These are phyloP conservation scores for Starmerella apicola DNA, from an alignment of 805 yeast species.

Conservation along the genomic window DNA sequence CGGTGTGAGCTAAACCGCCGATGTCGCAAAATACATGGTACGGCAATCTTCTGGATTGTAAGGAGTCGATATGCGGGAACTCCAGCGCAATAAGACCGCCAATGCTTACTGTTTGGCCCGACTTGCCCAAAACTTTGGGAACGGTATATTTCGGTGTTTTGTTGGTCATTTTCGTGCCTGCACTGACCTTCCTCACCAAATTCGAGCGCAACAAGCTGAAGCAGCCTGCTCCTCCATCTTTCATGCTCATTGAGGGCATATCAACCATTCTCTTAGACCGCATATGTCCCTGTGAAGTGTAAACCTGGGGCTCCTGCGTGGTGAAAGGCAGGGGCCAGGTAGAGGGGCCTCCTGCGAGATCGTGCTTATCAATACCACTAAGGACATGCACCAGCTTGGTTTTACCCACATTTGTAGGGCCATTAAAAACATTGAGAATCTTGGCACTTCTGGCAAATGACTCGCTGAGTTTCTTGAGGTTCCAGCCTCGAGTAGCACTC, in stretches of 20 bases:
- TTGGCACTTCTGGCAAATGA: conserved; percentile 25
- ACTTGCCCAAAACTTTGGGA: conserved; percentile 20
- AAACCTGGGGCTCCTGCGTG: conserved; percentile 44
- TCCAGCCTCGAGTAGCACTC: conserved; percentile 46
- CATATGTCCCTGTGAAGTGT: conserved; percentile 26
- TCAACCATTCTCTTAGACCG: conserved; percentile 19
- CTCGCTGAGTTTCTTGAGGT: conserved; percentile 30
- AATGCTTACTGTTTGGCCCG: conserved; percentile 27
- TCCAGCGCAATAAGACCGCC: conserved; percentile 27
- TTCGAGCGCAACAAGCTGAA: conserved; percentile 16
- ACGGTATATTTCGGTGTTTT: conserved; percentile 19
- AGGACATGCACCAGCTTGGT: conserved; percentile 44
- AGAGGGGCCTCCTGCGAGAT: conserved; percentile 1
- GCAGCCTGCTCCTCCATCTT: conserved; percentile 13
- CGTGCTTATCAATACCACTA: conserved; percentile 3
- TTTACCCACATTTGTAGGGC: conserved; percentile 85
- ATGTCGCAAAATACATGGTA: conserved; percentile 25
- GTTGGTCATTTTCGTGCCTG: conserved; percentile 19
- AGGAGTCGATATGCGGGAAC: conserved; percentile 14
- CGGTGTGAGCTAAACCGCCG: conserved; percentile 19
- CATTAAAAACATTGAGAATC: conserved; percentile 39
- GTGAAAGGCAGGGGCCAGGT: conserved; percentile 51
- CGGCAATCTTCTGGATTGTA: conserved; percentile 10
- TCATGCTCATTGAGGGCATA: conserved; percentile 22
- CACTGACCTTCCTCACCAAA: conserved; percentile 19